Evolutionary conservation across 2,329 filamentous ascomycete genomes (phyloP), one percentile per base, ranked within the genome.

Genomic region (Paecilomyces dactylethromorphus): DNA sequence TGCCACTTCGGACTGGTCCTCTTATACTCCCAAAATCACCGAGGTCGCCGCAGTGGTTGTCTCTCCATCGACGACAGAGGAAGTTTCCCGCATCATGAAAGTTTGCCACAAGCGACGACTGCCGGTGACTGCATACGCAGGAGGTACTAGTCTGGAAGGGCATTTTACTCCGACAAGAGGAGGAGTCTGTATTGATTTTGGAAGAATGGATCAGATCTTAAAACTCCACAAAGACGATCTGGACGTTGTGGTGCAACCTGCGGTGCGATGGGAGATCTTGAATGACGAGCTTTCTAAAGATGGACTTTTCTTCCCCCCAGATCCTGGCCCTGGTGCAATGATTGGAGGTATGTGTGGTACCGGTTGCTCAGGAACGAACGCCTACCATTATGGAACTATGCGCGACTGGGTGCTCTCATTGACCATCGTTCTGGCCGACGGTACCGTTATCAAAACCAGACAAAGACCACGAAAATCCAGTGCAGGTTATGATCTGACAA

Each of bases 301-400:
- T 60, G 89, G 88, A 29, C 82, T 97, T 3, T 96, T 96, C 81
- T 96, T 96, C 77, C 92, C 92, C 22, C 92, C 91, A 0, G 92
- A 96, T 73, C 92, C 92, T 18, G 92, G 92, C 56, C 92, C 92
- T 56, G 91, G 92, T 18, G 92, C 92, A 61, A 91, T 91, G 87
- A 96, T 96, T 66, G 92, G 92, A 58, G 92, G 92, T 58, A 81
- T 81, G 79, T 75, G 81, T 8, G 78, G 78, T 11, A 81, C 79
- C 7, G 78, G 78, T 53, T 81, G 79, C 62, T 80, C 78, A 3
- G 92, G 92, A 60, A 96, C 92, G 13, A 96, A 96, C 72, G 88
- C 92, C 15, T 96, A 95, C 78, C 84, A 91, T 59, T 96, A 96
- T 73, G 92, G 92, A 62, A 96, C 92, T 1, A 96, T 96, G 91